These are phyloP conservation scores for Colletotrichum simmondsii DNA, from an alignment of 2,329 filamentous ascomycete genomes.

Conservation along the genomic window DNA sequence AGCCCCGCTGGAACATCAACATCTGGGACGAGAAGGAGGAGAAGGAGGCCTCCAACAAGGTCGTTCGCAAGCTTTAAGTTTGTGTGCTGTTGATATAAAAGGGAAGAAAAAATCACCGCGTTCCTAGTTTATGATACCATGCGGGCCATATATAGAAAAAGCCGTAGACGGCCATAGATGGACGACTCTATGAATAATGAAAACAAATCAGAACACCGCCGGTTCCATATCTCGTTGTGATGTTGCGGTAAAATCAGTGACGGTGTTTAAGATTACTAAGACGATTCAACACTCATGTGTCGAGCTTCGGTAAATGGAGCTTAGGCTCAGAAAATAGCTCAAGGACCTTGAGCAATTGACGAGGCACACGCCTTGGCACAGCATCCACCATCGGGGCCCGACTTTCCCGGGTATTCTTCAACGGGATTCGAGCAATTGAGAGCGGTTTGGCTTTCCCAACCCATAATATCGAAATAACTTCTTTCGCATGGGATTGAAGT, in stretches of 20 bases:
- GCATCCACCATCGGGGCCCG: background rate
- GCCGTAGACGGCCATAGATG: constrained; percentile 2
- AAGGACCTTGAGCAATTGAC: background rate
- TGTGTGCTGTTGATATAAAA: background rate
- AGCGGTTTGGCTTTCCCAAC: too few species aligned
- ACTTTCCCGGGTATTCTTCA: background rate
- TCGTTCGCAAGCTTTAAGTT: constrained; percentile 47
- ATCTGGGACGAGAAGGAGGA: constrained; percentile 66
- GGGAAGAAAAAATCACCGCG: background rate
- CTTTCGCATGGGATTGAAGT: too few species aligned
- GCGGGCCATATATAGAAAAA: background rate
- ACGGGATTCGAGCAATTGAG: too few species aligned
- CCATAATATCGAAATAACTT: too few species aligned
- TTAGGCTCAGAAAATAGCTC: too few species aligned
- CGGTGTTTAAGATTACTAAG: too few species aligned
- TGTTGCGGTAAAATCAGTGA: too few species aligned
- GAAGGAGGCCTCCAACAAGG: constrained; percentile 59
- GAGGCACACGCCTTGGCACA: background rate
- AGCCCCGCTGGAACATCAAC: constrained; percentile 63
- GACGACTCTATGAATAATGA: constrained; percentile 29
- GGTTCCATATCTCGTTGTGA: too few species aligned
- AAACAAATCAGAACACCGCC: background rate
- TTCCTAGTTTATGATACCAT: constrained; percentile 20
- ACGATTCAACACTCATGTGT: too few species aligned
- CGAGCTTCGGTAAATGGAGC: too few species aligned